Evolutionary conservation across 176 grass and related monocot genomes (phyloP).

Genomic region (Alloteropsis semialata): DNA sequence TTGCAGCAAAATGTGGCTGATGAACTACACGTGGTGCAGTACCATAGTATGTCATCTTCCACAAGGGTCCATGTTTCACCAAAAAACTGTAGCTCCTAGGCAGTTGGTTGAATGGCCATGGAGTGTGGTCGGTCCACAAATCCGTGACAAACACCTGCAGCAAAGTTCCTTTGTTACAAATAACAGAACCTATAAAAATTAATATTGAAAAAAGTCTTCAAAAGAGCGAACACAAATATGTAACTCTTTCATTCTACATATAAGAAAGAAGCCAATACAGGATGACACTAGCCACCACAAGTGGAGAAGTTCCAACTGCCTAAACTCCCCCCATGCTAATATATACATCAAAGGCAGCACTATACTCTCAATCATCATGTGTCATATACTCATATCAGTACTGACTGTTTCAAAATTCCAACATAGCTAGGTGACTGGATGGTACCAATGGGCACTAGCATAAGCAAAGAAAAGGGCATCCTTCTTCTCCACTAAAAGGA

Average conservation of each 20-base stretch:
- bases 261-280: conserved; percentile 13
- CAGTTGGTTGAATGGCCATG: conserved; percentile 98
- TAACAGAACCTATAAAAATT: not conserved
- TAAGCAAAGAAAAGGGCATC: not conserved
- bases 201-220: not conserved
- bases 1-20: conserved; percentile 97
- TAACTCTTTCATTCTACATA: conserved; percentile 6
- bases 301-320: not conserved
- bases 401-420: not conserved
- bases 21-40: conserved; percentile 79
- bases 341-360: not conserved
- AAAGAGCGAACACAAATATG: not conserved
- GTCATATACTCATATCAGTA: not conserved
- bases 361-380: conserved; percentile 1
- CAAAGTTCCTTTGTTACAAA: conserved; percentile 5
- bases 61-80: conserved; percentile 91
- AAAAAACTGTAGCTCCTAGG: conserved; percentile 98
- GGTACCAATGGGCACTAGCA: not conserved
- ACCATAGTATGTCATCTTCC: conserved; percentile 99
- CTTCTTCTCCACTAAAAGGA: not conserved
- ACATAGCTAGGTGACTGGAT: not conserved
- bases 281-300: conserved; percentile 7
- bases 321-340: not conserved
- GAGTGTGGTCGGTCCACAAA: conserved; percentile 95
- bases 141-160: conserved; percentile 86